Percentiles rank a stretch among this genome's conserved stretches.
phyloP scores from a whole-genome alignment of 768 basidiomycete species.

The Leccinum obscurum region DNA sequence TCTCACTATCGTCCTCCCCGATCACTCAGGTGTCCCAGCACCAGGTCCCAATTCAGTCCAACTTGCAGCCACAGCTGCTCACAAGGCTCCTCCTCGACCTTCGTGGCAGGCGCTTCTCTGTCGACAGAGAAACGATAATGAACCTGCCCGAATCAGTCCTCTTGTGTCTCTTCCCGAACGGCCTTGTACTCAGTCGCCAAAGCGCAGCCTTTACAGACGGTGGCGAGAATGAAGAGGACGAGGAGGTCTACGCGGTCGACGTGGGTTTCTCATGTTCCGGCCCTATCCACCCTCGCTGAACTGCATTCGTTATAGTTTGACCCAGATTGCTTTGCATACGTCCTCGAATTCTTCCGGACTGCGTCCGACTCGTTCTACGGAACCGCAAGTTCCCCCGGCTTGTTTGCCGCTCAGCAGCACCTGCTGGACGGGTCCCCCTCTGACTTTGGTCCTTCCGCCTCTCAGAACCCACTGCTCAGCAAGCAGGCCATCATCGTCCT shows the following conservation, averaged over 20 bases:
- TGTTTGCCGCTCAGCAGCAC: conserved; percentile 78
- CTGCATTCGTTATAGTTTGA: conserved; percentile 70
- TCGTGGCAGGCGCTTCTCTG: conserved; percentile 86
- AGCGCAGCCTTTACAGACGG: conserved; percentile 73
- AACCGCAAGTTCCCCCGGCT: conserved; percentile 65
- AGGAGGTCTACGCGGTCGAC: conserved; percentile 95
- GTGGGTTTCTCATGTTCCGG: conserved; percentile 49
- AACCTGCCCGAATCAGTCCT: conserved; percentile 96
- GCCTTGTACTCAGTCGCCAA: conserved; percentile 88
- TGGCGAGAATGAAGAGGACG: conserved; percentile 74
- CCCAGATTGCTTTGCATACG: conserved; percentile 93
- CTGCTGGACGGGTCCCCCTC: conserved; percentile 64
- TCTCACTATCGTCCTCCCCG: conserved; percentile 49
- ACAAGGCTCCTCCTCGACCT: conserved; percentile 90
- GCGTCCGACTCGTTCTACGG: conserved; percentile 94
- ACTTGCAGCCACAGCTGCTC: conserved; percentile 83
- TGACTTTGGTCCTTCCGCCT: conserved; percentile 59
- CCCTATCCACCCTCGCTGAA: not conserved
- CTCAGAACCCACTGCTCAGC: conserved; percentile 87
- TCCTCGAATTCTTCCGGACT: conserved; percentile 87
- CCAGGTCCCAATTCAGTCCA: conserved; percentile 58
- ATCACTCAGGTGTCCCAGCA: conserved; percentile 58
- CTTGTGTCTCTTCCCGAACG: conserved; percentile 96
- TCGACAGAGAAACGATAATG: conserved; percentile 98
- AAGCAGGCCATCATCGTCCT: conserved; percentile 99